Evolutionary conservation across 1,284 basidiomycete species (phyloP), one percentile per base, ranked within the genome.

Genomic region (Ceratobasidium sp.): DNA sequence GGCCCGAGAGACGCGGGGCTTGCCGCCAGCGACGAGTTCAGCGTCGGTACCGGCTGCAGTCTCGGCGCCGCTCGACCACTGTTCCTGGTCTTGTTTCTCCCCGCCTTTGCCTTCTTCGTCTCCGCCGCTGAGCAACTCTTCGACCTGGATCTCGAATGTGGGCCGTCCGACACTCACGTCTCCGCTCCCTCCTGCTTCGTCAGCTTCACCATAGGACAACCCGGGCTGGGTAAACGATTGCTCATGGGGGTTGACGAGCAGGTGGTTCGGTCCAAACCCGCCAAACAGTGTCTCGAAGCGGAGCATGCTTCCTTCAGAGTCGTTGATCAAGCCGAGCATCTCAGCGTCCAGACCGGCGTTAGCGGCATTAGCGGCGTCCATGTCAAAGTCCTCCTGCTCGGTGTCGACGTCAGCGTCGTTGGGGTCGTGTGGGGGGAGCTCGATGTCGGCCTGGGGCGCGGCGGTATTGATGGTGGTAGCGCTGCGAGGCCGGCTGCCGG

Each of bases 111-210:
- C 27, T 24, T 72, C 68, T 22, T 49, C 41, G 22, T 75, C 76
- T 34, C 37, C 76, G 64, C 3, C 77, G 78, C 84, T 85, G 76
- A 93, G 85, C 74, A 93, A 84, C 76, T 93, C 91, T 77, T 93
- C 92, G 29, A 93, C 86, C 9, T 89, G 89, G 39, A 93, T 86
- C 80, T 93, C 91, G 78, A 93, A 92, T 41, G 91, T 93, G 0
- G 92, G 92, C 13, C 91, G 88, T 19, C 86, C 81, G 76, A 93
- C 88, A 81, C 86, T 86, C 46, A 84, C 83, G 76, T 88, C 87
- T 22, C 83, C 80, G 63, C 80, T 79, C 51, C 80, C 81, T 59
- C 76, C 77, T 34, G 56, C 58, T 22, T 46, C 53, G 19, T 39
- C 69, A 19, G 74, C 51, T 81, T 92, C 91, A 75, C 91, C 91